These are phyloP conservation scores for Cicer bijugum DNA, from an alignment of 306 rosid species.

Conservation along the genomic window DNA sequence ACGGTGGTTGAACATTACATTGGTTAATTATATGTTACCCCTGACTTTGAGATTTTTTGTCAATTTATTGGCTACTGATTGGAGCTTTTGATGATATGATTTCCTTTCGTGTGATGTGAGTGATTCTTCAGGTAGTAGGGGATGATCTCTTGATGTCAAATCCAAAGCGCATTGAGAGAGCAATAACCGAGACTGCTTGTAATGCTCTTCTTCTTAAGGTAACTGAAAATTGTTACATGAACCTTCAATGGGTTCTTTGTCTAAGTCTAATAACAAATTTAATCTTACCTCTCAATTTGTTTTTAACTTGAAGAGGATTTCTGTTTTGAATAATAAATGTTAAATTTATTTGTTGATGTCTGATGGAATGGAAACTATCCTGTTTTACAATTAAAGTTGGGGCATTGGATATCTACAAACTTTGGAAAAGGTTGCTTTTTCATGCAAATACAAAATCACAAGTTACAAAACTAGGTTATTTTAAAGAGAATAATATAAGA, in stretches of 20 bases:
- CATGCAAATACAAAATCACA: slow-evolving; percentile 23
- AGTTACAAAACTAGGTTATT: slow-evolving; percentile 18
- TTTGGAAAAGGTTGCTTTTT: slow-evolving; percentile 20
- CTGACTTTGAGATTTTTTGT: slow-evolving; percentile 6
- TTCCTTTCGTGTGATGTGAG: slow-evolving; percentile 34
- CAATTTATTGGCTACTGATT: slow-evolving; percentile 33
- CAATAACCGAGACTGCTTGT: slow-evolving; percentile 75
- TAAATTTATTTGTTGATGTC: slow-evolving; percentile 7
- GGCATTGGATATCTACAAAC: slow-evolving; percentile 23
- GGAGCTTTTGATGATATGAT: slow-evolving; percentile 35
- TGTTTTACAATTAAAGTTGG: slow-evolving; percentile 39
- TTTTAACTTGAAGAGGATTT: not conserved
- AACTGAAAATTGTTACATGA: slow-evolving; percentile 40
- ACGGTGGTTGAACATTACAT: slow-evolving; percentile 19
- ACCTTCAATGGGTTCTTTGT: slow-evolving; percentile 22
- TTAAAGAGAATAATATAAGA: slow-evolving; percentile 28
- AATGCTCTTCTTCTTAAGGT: slow-evolving; percentile 93
- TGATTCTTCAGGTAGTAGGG: slow-evolving; percentile 84
- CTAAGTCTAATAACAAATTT: slow-evolving; percentile 10
- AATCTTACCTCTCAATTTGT: slow-evolving; percentile 3
- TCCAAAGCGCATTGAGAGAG: slow-evolving; percentile 79
- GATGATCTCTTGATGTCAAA: slow-evolving; percentile 87
- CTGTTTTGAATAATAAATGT: not conserved
- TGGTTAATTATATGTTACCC: slow-evolving; percentile 21
- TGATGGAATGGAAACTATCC: slow-evolving; percentile 27